Percentiles rank a stretch among this genome's conserved stretches.
Conservation (phyloP, 352 stramenopile species). For the Blastocystis sp. region DNA sequence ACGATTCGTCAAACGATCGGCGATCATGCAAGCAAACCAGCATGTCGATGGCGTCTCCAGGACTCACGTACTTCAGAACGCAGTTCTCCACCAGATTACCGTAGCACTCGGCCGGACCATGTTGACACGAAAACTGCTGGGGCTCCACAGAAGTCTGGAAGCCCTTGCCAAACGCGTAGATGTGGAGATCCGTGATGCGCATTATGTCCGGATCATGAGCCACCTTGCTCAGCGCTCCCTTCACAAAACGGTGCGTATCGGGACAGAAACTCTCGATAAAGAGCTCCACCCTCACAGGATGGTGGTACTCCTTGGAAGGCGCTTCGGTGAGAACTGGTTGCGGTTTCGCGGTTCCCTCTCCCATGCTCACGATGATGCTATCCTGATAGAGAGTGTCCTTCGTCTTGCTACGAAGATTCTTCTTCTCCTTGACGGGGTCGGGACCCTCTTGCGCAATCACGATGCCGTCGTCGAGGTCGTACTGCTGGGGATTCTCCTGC, state of each 20-base stretch:
- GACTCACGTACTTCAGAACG: conserved; percentile 29
- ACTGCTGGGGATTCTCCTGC: conserved; percentile 45
- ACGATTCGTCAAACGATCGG: conserved; percentile 18
- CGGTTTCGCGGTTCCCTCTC: background rate
- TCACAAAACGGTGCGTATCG: conserved; percentile 62
- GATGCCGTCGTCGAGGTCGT: conserved; percentile 68
- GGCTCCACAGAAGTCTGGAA: conserved; percentile 18
- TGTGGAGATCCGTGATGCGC: conserved; percentile 57
- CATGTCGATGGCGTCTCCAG: conserved; percentile 37
- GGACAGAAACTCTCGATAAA: conserved; percentile 73
- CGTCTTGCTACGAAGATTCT: conserved; percentile 3
- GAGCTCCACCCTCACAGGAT: conserved; percentile 36
- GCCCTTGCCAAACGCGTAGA: conserved; percentile 55
- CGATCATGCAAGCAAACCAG: conserved; percentile 29
- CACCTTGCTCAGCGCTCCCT: conserved; percentile 51
- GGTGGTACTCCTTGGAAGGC: background rate
- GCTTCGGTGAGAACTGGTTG: background rate
- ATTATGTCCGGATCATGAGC: conserved; percentile 66
- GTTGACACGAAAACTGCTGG: conserved; percentile 54
- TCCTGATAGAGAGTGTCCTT: conserved; percentile 32
- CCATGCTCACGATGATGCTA: conserved; percentile 40
- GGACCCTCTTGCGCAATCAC: background rate
- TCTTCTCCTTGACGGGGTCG: conserved; percentile 7
- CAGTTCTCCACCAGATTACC: conserved; percentile 72
- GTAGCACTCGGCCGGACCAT: conserved; percentile 61